Evolutionary conservation across 2,329 filamentous ascomycete genomes (phyloP), one percentile per base, ranked within the genome.

Genomic region (Hypomyces rosellus): DNA sequence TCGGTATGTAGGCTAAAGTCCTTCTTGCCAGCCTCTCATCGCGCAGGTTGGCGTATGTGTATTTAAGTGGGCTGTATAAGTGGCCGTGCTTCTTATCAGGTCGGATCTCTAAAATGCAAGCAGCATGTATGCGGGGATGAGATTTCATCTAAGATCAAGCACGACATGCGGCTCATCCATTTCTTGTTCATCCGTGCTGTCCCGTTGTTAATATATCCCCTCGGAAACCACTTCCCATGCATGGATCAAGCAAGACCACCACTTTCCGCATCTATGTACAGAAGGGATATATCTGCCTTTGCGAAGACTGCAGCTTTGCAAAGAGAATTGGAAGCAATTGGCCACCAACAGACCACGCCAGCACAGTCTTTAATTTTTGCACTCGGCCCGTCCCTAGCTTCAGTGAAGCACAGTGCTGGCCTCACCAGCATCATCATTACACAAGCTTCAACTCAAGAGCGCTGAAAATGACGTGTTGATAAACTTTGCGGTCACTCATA

Each of bases 371-470:
- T 20, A 20, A 9, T 33, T 5, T 47, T 45, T 45, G 42, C 20
- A 34, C 34, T 49, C 46, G 50, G 50, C 41, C 50, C 50, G 50
- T 52, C 46, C 50, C 50, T 52, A 52, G 50, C 42, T 50, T 48
- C 15, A 4, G 16, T 30, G 13, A 22, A 20, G 15, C 18, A 42
- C 5, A 42, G 12, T 4, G 15, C 39, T 42, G 15, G 20, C 15
- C 45, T 34, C 41, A 25, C 16, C n/a, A 36, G 16, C 44, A 39
- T 33, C 20, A 22, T 30, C 22, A 16, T 45, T 46, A 5, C 34
- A 20, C 22, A 46, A 46, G 12, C n/a, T 16, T 16, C 12, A 13
- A 8, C 13, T 20, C 16, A 18, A 18, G 41, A 25, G 48, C 12
- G 20, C 14, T 40, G 11, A 18, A 25, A 22, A 45, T 22, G 33